These are phyloP conservation scores for Melanomma pulvis-pyrius DNA, from an alignment of 495 filamentous ascomycete genomes.

Conservation along the genomic window DNA sequence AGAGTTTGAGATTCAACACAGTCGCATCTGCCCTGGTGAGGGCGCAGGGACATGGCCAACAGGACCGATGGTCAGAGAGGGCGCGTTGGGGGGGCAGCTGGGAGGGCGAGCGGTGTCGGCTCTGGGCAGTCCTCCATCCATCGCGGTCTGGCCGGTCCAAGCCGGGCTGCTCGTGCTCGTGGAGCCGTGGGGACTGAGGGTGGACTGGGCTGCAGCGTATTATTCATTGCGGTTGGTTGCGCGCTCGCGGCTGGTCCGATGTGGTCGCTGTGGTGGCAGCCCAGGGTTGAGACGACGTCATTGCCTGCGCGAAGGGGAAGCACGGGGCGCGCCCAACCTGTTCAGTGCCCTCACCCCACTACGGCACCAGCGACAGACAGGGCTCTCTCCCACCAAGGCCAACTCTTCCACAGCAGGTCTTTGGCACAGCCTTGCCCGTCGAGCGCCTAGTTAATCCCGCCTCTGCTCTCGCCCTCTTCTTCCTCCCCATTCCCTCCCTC, in stretches of 20 bases:
- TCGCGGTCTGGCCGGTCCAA: not conserved
- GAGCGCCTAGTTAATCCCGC: conserved; percentile 15
- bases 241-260: not conserved
- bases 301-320: conserved; percentile 1
- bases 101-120: not conserved
- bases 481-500: conserved; percentile 12
- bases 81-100: not conserved
- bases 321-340: conserved; percentile 7
- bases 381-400: conserved; percentile 27
- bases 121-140: not conserved
- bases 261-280: not conserved
- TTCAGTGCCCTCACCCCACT: conserved; percentile 14
- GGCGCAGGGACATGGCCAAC: not conserved
- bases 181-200: not conserved
- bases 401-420: conserved; percentile 11
- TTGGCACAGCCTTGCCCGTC: conserved; percentile 14
- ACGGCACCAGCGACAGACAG: not conserved
- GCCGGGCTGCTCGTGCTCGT: not conserved
- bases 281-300: conserved; percentile 10
- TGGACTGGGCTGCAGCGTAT: conserved; percentile 5
- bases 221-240: not conserved
- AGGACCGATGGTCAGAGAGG: not conserved
- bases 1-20: too few species aligned
- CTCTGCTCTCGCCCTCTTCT: conserved; percentile 1
- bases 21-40: not conserved